These are phyloP conservation scores for Ceratocystis diversiconidia DNA, from an alignment of 2,329 filamentous ascomycete genomes.

Conservation along the genomic window DNA sequence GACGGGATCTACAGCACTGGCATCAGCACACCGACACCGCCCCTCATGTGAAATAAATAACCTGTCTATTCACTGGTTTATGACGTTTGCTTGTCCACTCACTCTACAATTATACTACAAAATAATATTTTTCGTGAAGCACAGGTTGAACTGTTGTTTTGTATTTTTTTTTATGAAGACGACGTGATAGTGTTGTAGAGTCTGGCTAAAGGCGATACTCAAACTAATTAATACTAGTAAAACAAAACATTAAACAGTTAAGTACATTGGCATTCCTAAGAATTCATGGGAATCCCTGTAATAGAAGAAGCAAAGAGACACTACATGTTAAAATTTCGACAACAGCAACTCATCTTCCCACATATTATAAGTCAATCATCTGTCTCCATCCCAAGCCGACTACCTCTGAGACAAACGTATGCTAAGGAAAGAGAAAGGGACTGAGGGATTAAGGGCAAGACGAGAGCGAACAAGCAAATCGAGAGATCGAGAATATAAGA, in stretches of 20 bases:
- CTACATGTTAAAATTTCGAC: background rate
- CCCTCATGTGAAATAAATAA: background rate
- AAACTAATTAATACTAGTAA: conserved; percentile 7
- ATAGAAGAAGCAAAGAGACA: background rate
- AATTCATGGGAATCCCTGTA: background rate
- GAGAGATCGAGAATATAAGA: background rate
- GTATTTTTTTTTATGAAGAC: background rate
- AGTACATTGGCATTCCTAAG: background rate
- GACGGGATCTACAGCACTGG: conserved; percentile 10
- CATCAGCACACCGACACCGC: background rate
- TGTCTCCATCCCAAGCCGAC: background rate
- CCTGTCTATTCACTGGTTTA: background rate
- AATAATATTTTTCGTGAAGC: background rate
- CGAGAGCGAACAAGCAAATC: background rate
- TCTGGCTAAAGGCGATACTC: background rate
- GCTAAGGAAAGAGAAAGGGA: background rate
- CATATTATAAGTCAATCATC: background rate
- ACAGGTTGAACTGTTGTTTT: background rate
- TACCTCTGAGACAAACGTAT: background rate
- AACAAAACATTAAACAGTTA: background rate
- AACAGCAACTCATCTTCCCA: background rate
- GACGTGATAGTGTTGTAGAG: background rate
- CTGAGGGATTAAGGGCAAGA: background rate
- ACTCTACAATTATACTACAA: background rate
- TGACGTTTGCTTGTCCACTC: background rate